These are phyloP conservation scores for Trichoderma gamsii DNA, from an alignment of 495 filamentous ascomycete species.

Conservation along the genomic window DNA sequence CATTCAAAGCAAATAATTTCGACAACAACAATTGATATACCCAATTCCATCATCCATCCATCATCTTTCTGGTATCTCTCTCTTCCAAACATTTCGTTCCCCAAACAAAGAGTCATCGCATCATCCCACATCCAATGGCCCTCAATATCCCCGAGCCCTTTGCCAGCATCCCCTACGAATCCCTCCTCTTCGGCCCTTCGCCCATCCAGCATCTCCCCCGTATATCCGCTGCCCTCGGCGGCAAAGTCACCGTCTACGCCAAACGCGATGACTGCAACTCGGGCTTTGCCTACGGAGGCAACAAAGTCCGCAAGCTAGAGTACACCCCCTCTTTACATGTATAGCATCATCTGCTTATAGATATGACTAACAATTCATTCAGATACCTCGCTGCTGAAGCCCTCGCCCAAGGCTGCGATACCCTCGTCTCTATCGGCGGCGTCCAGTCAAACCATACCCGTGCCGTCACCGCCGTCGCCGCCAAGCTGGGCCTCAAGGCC, in stretches of 20 bases:
- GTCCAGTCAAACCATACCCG: slow-evolving; percentile 63
- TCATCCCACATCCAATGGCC: no score
- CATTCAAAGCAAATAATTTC: no score
- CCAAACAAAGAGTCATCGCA: neutral
- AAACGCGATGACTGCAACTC: slow-evolving; percentile 61
- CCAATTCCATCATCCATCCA: no score
- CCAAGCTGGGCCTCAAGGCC: slow-evolving; percentile 45
- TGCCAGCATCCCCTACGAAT: slow-evolving; percentile 47
- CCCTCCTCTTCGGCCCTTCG: slow-evolving; percentile 52
- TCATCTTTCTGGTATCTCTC: no score
- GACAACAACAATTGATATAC: no score
- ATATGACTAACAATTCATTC: slow-evolving; percentile 7
- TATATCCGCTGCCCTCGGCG: slow-evolving; percentile 50
- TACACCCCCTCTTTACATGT: slow-evolving; percentile 23
- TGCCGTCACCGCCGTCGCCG: slow-evolving; percentile 53
- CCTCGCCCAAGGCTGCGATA: slow-evolving; percentile 44
- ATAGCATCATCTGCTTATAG: neutral
- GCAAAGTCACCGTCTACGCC: slow-evolving; percentile 51
- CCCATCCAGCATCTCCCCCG: slow-evolving; percentile 56
- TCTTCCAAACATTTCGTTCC: no score
- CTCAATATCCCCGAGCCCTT: slow-evolving; percentile 51
- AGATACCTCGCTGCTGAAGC: slow-evolving; percentile 54
- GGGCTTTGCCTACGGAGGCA: slow-evolving; percentile 56
- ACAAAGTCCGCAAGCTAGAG: slow-evolving; percentile 63
- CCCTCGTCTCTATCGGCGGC: slow-evolving; percentile 57